Evolutionary conservation across 768 basidiomycete species (phyloP), one percentile per base, ranked within the genome.

Genomic region (Tricholoma bakamatsutake): DNA sequence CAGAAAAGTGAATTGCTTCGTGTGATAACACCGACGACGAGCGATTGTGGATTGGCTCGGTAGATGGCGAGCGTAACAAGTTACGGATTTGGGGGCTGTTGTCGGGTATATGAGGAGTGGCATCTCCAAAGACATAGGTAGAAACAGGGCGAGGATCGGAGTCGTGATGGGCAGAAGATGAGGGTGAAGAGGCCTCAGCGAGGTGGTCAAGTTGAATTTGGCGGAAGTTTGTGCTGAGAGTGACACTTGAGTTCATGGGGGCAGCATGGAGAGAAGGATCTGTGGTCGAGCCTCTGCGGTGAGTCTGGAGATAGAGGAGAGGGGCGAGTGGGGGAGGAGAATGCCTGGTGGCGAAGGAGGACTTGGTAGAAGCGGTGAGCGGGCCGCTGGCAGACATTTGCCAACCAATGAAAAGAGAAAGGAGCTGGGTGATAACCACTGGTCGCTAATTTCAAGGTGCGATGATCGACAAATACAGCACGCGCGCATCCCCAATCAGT

Each of bases 261-360:
- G 81, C 75, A 57, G 84, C 83, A 71, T 89, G 87, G 50, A 90
- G 77, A 40, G 85, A 84, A 3, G 89, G 89, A 74, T 92, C 90
- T 7, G 89, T 89, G 66, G 90, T 86, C 1, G 90, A 91, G 57
- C 88, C 88, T 56, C 88, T 74, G n/a, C 89, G 81, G 65, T 90
- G 90, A 53, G 80, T 88, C 67, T 90, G 88, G 24, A 90, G 79
- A 67, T 80, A 84, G 67, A 90, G 85, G 63, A 91, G 82, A 8
- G 89, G 88, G 2, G 86, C 84, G 30, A 92, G 79, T 53, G 87
- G 80, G 3, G 81, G 73, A 15, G 83, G 79, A 33, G 80, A 79
- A 61, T 75, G 79, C 61, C 79, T 73, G 47, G 73, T 56, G 8
- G 46, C 17, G 24, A 47, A 47, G 5, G 54, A n/a, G 17, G 33